Evolutionary conservation across 495 filamentous ascomycete species (phyloP).

Genomic region (Penicillium canescens): DNA sequence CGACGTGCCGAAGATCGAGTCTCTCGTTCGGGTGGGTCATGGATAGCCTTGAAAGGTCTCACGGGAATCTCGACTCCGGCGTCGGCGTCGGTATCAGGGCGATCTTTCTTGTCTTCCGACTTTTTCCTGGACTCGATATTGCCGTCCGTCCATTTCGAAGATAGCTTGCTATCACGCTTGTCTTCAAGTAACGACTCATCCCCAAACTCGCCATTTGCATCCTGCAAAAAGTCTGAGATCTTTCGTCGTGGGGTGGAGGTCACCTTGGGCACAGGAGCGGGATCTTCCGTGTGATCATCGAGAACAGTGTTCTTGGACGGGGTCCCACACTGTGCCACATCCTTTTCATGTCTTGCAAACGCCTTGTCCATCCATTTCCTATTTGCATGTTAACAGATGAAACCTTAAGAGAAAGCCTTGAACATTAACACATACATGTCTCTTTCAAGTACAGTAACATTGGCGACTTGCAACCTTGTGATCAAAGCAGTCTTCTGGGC

Average conservation of each 20-base stretch:
- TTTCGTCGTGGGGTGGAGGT: conserved; percentile 19
- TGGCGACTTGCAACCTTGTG: conserved; percentile 7
- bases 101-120: conserved; percentile 3
- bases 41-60: conserved; percentile 17
- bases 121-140: neutral
- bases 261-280: neutral
- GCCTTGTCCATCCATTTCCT: conserved; percentile 40
- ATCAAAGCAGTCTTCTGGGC: conserved; percentile 23
- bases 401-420: too few relatives aligned
- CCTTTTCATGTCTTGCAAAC: conserved; percentile 26
- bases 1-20: conserved; percentile 37
- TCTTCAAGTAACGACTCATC: neutral
- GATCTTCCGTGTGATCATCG: neutral
- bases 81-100: neutral
- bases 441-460: conserved; percentile 17
- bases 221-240: conserved; percentile 35
- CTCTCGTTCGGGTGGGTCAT: conserved; percentile 13
- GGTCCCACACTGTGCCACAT: conserved; percentile 10
- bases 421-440: conserved; percentile 16
- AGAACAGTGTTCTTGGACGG: conserved; percentile 10
- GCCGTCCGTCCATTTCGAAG: conserved; percentile 1
- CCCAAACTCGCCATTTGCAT: conserved; percentile 10
- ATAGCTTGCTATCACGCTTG: neutral
- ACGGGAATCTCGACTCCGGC: conserved; percentile 31
- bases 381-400: conserved; percentile 8